Evolutionary conservation across 169 alveolate genomes (phyloP).

Genomic region (Plasmodium berghei): DNA sequence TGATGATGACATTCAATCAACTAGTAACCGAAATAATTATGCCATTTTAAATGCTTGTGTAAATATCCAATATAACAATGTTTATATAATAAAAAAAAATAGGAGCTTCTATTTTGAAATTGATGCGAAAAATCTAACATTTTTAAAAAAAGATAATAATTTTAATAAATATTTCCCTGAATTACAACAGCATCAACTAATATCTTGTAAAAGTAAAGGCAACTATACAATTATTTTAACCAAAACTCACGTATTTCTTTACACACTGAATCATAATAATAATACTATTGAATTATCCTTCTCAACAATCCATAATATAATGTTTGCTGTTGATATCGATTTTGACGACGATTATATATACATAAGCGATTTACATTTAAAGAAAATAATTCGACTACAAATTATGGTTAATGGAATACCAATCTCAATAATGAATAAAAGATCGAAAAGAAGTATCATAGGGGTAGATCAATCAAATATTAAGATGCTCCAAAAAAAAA

Average conservation of each 20-base stretch:
- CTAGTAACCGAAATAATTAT: conserved; percentile 14
- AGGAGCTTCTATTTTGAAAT: conserved; percentile 26
- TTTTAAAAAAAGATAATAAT: conserved; percentile 12
- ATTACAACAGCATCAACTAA: conserved; percentile 32
- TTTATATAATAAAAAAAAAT: conserved; percentile 32
- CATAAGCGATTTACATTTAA: conserved; percentile 38
- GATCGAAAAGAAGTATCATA: conserved; percentile 22
- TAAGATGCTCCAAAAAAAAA: background rate
- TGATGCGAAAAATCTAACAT: conserved; percentile 13
- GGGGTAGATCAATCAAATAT: background rate
- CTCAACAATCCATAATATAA: conserved; percentile 62
- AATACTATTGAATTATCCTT: conserved; percentile 17
- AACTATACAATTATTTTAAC: conserved; percentile 57
- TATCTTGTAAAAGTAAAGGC: conserved; percentile 60
- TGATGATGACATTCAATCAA: conserved; percentile 18
- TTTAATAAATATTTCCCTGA: conserved; percentile 26
- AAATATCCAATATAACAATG: conserved; percentile 6
- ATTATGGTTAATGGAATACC: conserved; percentile 20
- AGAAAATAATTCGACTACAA: conserved; percentile 66
- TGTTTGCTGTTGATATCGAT: conserved; percentile 69
- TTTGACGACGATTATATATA: conserved; percentile 59
- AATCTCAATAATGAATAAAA: background rate
- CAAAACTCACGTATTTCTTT: conserved; percentile 43
- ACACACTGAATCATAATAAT: background rate
- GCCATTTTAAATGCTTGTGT: conserved; percentile 31